A percentile compares a stretch with the other conserved stretches of the same genome.
phyloP scores from a whole-genome alignment of 345 rosid species.

The Psidium guajava region DNA sequence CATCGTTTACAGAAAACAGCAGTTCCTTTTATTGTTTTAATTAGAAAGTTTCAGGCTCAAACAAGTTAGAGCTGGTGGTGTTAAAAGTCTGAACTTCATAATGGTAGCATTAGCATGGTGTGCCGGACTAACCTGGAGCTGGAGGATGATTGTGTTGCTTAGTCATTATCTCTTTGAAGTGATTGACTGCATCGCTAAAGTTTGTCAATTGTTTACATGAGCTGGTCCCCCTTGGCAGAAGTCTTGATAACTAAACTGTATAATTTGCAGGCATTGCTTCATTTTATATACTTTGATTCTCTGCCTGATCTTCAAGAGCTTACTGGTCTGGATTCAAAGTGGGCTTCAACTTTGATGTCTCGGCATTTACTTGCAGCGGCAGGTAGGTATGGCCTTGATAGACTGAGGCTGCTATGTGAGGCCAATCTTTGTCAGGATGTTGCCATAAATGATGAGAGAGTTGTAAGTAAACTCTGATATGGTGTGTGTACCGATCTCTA shows the following conservation, averaged over 20 bases:
- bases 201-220: neutral
- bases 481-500: neutral
- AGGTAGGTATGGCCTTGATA: slow-evolving; percentile 52
- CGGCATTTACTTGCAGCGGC: slow-evolving; percentile 68
- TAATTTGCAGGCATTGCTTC: slow-evolving; percentile 42
- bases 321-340: slow-evolving; percentile 40
- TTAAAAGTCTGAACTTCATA: neutral
- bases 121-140: neutral
- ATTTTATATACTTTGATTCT: slow-evolving; percentile 48
- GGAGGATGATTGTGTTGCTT: neutral
- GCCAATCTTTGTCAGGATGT: slow-evolving; percentile 43
- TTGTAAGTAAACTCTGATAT: neutral
- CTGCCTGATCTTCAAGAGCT: slow-evolving; percentile 56
- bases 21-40: neutral
- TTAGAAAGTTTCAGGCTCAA: neutral
- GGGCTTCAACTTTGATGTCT: slow-evolving; percentile 58
- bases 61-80: neutral
- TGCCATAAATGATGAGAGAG: slow-evolving; percentile 23
- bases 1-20: neutral
- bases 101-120: neutral
- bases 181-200: neutral
- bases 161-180: neutral
- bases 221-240: neutral
- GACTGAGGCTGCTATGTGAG: slow-evolving; percentile 40
- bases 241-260: neutral